phyloP scores from a whole-genome alignment of 129 eudicot genomes.

The Pulicaria dysenterica region DNA sequence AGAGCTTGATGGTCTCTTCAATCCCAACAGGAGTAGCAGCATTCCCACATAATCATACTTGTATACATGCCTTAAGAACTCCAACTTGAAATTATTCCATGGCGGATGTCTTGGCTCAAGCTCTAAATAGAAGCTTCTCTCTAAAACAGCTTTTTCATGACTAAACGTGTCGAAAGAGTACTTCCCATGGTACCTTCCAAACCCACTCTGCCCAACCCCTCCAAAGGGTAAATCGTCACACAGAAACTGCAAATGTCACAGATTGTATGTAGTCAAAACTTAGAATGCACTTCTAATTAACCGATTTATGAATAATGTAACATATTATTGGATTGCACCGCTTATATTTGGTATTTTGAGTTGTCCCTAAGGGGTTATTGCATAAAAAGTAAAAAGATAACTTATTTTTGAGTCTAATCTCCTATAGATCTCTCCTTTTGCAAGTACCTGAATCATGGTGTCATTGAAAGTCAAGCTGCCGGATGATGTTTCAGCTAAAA shows the following conservation, averaged over 20 bases:
- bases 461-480: constrained; percentile 86
- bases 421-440: not conserved
- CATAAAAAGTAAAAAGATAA: too few relatives aligned
- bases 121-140: constrained; percentile 64
- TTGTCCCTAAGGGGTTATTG: too few relatives aligned
- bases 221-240: constrained; percentile 83
- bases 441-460: constrained; percentile 69
- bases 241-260: constrained; percentile 52
- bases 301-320: not conserved
- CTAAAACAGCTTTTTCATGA: constrained; percentile 83
- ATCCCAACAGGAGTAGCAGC: constrained; percentile 65
- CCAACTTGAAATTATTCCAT: constrained; percentile 73
- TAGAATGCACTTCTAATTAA: not conserved
- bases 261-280: not conserved
- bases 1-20: constrained; percentile 39
- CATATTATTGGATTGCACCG: not conserved
- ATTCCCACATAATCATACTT: constrained; percentile 54
- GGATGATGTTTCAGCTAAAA: constrained; percentile 78
- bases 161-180: constrained; percentile 90
- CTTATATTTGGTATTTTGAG: not conserved
- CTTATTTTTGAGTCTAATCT: too few relatives aligned
- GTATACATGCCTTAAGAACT: constrained; percentile 69
- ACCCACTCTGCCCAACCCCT: constrained; percentile 94
- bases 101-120: constrained; percentile 93
- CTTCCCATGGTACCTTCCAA: constrained; percentile 97